These are phyloP conservation scores for Blastomyces parvus DNA, from an alignment of 2,329 filamentous ascomycete genomes.

Conservation along the genomic window DNA sequence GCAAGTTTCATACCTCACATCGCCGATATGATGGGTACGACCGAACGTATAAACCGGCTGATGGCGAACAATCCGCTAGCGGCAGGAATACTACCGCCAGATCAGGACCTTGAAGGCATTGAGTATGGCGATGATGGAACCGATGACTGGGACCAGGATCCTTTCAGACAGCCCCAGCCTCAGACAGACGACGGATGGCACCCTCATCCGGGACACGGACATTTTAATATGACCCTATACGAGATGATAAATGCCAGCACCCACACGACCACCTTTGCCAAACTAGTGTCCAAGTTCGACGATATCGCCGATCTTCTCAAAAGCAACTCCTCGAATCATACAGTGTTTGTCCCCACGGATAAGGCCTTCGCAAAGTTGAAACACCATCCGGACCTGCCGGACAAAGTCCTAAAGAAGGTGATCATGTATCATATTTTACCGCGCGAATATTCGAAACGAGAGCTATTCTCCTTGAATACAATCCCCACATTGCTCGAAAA, in stretches of 20 bases:
- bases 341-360: slow-evolving; percentile 71
- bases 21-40: background rate
- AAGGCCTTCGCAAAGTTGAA: slow-evolving; percentile 61
- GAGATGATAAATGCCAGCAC: slow-evolving; percentile 67
- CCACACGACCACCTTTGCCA: slow-evolving; percentile 65
- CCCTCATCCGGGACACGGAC: slow-evolving; percentile 28
- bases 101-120: background rate
- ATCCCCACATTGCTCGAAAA: slow-evolving; percentile 59
- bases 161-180: background rate
- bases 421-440: slow-evolving; percentile 66
- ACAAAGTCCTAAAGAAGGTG: slow-evolving; percentile 59
- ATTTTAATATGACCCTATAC: slow-evolving; percentile 64
- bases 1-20: background rate
- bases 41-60: background rate
- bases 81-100: background rate
- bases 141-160: slow-evolving; percentile 4
- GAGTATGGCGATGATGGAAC: slow-evolving; percentile 8
- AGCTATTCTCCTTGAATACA: slow-evolving; percentile 62
- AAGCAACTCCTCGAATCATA: slow-evolving; percentile 63
- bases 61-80: background rate
- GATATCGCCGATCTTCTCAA: slow-evolving; percentile 66
- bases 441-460: slow-evolving; percentile 55
- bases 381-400: slow-evolving; percentile 51
- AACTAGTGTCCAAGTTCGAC: slow-evolving; percentile 62
- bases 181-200: slow-evolving; percentile 10